Evolutionary conservation across 495 filamentous ascomycete species (phyloP), one percentile per base, ranked within the genome.

Genomic region (Penicillium robsamsonii): DNA sequence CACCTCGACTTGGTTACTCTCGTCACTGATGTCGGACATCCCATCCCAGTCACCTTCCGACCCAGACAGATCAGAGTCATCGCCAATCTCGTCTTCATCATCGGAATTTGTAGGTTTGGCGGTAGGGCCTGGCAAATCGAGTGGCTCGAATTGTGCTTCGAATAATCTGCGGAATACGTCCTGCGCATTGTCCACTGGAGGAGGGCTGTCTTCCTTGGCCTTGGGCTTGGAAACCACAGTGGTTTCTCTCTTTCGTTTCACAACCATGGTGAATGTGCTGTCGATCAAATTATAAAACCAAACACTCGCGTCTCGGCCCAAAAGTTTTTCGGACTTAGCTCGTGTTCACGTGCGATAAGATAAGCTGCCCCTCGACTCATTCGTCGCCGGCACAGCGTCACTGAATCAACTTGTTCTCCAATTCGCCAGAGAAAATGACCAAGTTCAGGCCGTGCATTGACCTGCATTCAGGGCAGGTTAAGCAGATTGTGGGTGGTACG

Each of bases 401-500:
- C 17, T 25, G 38, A 52, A 46, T 48, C 25, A 45, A 47, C n/a
- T 55, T 55, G 29, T 48, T 45, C 33, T 49, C 31, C 54, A 57
- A 55, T 57, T 41, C 25, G 46, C 35, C 50, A 43, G 20, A 13
- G 29, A 79, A 67, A 55, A 98, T 98, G 94, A 97, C 95, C 4
- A 82, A 85, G 65, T 98, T 97, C 70, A 81, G 94, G 13, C 95
- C 94, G 15, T 98, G 94, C 69, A 97, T 98, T 71, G 94, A 98
- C 74, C 81, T 98, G 27, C 94, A 98, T 75, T 86, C 92, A 9
- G 95, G 95, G 7, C 83, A 90, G 69, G 94, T 98, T 29, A 98
- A 98, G 76, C 94, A 98, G 73, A 98, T 98, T 62, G 92, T 98
- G 37, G 94, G 94, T 50, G 92, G 92, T 42, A 97, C 94, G 1